A percentile compares a stretch with the other conserved stretches of the same genome.
Evolutionary conservation across 108 stramenopile genomes (phyloP).

Genomic region (Aurantiochytrium sp.): DNA sequence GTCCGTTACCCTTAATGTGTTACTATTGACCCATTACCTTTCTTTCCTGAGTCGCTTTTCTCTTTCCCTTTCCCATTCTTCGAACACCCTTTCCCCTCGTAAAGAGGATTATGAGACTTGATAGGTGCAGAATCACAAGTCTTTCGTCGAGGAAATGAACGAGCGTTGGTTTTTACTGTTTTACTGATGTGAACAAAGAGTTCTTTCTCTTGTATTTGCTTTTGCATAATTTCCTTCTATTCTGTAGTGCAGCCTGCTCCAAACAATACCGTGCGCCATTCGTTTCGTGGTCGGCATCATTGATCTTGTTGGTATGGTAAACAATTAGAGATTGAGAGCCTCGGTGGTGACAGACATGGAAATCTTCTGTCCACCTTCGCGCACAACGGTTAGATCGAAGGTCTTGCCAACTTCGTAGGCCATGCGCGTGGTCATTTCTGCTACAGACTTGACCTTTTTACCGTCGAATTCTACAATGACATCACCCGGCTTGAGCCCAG

Average conservation of each 20-base stretch:
- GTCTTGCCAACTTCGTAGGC: slow-evolving; percentile 22
- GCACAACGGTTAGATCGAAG: neutral
- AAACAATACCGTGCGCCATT: no score
- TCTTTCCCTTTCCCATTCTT: neutral
- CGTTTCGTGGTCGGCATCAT: no score
- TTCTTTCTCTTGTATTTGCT: no score
- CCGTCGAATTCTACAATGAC: slow-evolving; percentile 31
- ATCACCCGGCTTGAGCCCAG: slow-evolving; percentile 38
- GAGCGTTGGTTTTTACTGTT: no score
- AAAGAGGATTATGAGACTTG: neutral
- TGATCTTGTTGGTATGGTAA: neutral
- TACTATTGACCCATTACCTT: neutral
- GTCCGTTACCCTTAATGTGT: neutral
- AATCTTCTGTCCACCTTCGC: neutral
- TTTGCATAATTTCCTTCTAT: no score
- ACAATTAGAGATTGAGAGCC: neutral
- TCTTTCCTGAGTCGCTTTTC: neutral
- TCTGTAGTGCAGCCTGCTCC: no score
- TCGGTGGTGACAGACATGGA: neutral
- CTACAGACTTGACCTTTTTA: slow-evolving; percentile 15
- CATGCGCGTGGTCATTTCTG: slow-evolving; percentile 32
- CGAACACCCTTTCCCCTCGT: neutral
- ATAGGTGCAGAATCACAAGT: no score
- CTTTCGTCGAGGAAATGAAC: no score
- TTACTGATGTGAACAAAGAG: no score